Base-by-base conservation (phyloP, 2,329 filamentous ascomycete species). In the Stagonosporopsis rhizophila region DNA sequence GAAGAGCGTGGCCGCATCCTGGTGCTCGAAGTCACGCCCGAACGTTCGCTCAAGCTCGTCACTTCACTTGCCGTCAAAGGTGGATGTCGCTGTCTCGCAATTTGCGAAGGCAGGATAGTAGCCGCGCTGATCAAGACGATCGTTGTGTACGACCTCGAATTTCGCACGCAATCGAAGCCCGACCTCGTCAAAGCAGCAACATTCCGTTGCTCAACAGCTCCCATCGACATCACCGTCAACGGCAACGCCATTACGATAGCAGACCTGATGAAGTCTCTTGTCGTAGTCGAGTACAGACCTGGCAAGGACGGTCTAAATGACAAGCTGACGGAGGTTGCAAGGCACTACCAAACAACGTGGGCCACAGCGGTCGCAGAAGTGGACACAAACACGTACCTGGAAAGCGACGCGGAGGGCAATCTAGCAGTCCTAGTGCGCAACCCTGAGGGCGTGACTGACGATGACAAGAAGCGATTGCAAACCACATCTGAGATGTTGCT, bases 251-350 rank as follows among this genome's bases (percentile, higher is more conserved):
- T 99, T 60, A 91, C 90, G 0, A 87, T 98, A 9, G 90, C 89
- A 0, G 95, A 99, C 70, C 79, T 99, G 41, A 97, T 96, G 90
- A 97, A 98, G 78, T 96, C 91, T 1, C 81, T 96, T 22, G 88
- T 89, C 1, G 79, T 98, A 6, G 81, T 97, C 8, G 83, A 95
- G 70, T 95, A 89, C 70, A 80, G 82, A 0, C 82, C 83, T 2
- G 83, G 86, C 2, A 74, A 81, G 20, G 77, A 84, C 3, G 85
- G 83, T 0, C 75, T 84, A n/a, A 77, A 82, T 11, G 85, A 88
- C 50, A 84, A 81, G 48, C 81, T 98, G 7, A 81, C 82, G 0
- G 92, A 96, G 79, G 81, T 90, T 3, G 90, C 89, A 3, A 85
- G 93, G 19, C 91, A 97, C 71, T 92, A 89, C 66, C 87, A 94